These are phyloP conservation scores for Globisporangium lucens DNA, from an alignment of 352 stramenopile genomes.

Conservation along the genomic window DNA sequence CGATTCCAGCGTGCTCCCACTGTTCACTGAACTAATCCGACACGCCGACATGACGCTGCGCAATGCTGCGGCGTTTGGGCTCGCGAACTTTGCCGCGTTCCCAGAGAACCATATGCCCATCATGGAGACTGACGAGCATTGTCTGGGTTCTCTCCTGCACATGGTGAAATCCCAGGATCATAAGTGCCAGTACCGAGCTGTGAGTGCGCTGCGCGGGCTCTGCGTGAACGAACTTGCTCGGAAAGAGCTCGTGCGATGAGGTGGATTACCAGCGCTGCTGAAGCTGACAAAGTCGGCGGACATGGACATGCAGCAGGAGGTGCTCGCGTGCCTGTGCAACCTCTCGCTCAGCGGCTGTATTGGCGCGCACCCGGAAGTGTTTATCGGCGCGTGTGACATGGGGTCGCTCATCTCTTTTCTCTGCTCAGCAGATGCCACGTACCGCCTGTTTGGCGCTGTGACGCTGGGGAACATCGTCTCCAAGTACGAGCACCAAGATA, in stretches of 20 bases:
- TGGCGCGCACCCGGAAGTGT: constrained; percentile 82
- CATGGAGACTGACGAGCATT: constrained; percentile 45
- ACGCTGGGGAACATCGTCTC: constrained; percentile 94
- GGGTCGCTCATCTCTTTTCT: constrained; percentile 92
- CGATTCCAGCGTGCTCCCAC: constrained; percentile 60
- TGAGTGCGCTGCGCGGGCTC: constrained; percentile 90
- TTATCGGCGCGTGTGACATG: constrained; percentile 91
- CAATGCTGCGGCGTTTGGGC: constrained; percentile 88
- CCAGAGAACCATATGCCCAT: constrained; percentile 88
- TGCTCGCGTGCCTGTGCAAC: constrained; percentile 96
- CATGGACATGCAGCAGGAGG: constrained; percentile 94
- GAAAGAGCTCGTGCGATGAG: constrained; percentile 86
- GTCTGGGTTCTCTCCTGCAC: constrained; percentile 55
- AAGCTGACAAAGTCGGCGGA: constrained; percentile 90
- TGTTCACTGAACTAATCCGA: constrained; percentile 72
- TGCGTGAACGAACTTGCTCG: constrained; percentile 86
- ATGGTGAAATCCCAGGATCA: constrained; percentile 58
- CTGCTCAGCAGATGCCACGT: constrained; percentile 93
- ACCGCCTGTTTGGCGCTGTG: constrained; percentile 94
- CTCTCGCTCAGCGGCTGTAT: constrained; percentile 95
- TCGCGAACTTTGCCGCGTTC: constrained; percentile 94
- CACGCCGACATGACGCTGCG: constrained; percentile 83
- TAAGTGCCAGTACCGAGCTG: constrained; percentile 88
- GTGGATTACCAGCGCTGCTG: constrained; percentile 87
- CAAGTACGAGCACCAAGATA: constrained; percentile 67